Percentiles rank a stretch among this genome's conserved stretches.
Evolutionary conservation across 306 rosid species (phyloP).

Genomic region (Prinsepia uniflora): DNA sequence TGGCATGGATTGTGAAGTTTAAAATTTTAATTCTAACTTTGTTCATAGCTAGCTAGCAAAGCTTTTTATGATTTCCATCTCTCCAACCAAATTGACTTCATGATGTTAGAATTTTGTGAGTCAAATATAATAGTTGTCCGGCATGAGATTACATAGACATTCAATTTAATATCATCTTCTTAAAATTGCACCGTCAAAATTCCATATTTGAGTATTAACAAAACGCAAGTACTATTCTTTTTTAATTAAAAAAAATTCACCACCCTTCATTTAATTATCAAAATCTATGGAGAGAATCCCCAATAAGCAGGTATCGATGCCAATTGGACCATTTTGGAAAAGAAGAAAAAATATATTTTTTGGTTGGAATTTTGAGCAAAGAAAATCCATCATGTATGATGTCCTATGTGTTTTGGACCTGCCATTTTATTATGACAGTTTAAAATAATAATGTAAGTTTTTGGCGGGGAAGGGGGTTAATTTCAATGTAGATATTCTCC

Average conservation of each 20-base stretch:
- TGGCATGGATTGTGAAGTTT: neutral
- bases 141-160: no score
- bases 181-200: neutral
- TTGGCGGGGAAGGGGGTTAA: conserved; percentile 7
- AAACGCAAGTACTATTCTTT: no score
- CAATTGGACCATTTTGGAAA: neutral
- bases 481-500: conserved; percentile 19
- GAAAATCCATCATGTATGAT: neutral
- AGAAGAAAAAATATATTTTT: neutral
- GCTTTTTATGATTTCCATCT: neutral
- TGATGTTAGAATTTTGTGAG: neutral
- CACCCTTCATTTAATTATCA: neutral
- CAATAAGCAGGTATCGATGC: neutral
- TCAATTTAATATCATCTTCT: no score
- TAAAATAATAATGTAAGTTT: conserved; percentile 2
- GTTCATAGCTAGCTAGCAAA: neutral
- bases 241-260: neutral
- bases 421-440: conserved; percentile 2
- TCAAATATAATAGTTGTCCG: neutral
- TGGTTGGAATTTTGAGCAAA: neutral
- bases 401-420: neutral
- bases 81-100: neutral
- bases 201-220: no score
- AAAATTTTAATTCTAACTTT: neutral
- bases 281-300: neutral